Base-by-base conservation (phyloP, 805 yeast genomes). In the Hanseniaspora taiwanica region DNA sequence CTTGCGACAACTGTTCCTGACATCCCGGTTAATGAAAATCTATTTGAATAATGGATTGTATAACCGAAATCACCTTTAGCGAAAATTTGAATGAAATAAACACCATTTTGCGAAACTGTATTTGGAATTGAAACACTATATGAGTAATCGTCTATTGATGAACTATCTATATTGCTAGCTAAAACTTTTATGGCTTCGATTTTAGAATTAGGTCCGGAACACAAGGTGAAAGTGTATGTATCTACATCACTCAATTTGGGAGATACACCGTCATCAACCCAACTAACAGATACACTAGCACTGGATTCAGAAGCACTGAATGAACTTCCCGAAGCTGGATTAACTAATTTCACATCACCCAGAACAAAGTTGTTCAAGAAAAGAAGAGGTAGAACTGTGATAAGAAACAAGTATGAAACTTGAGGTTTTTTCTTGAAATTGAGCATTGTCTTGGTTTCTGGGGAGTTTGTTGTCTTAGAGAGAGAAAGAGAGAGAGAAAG, bases 1-100 rank as follows among this genome's bases (percentile, higher is more conserved):
- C 54, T 46, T 1, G 57, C 63, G 40, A 34, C 74, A 74, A 45
- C 46, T 1, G 74, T 43, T 29, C 96, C 96, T 1, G 76, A 63
- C 91, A 89, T 79, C 6, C 83, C 93, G 0, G 64, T 56, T 40
- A 89, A 61, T 33, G 58, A 49, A 60, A 86, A 79, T 50, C 91
- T 64, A 31, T 66, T 62, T 3, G 87, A 57, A 57, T 83, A 83
- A 51, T 78, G 81, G 47, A 76, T 76, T 1, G 83, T 67, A 50
- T 62, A 65, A 31, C 76, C 79, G 2, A 47, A 46, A 3, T 59
- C 47, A 1, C 58, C 44, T 8, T 49, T 43, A 1, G 84, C 72
- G 46, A 69, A 71, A 21, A 85, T 56, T 62, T 87, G 96, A 45
- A 87, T 53, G 56, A 64, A 82, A 58, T 2, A 42, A 1, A 51